Conservation (phyloP, 306 rosid genomes). For the Quercus engelmannii region DNA sequence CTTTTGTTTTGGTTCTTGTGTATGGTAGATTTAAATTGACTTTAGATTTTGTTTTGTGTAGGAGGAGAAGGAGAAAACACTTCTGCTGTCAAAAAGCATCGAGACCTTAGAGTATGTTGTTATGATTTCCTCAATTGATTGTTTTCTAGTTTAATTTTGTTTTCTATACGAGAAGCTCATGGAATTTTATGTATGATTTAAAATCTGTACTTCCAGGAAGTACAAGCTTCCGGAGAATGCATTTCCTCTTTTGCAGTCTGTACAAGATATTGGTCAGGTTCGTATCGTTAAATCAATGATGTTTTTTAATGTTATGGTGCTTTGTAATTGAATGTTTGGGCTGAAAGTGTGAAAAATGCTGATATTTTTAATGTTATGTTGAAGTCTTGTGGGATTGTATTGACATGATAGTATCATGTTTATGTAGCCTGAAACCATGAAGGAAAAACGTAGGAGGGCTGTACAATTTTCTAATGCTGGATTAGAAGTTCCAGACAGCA, state of each 20-base stretch:
- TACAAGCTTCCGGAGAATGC: slow-evolving; percentile 69
- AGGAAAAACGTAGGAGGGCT: slow-evolving; percentile 58
- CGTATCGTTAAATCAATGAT: slow-evolving; percentile 24
- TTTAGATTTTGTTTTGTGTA: slow-evolving; percentile 28
- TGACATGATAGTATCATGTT: not conserved
- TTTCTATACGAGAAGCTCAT: not conserved
- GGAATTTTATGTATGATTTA: slow-evolving; percentile 12
- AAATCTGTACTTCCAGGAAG: slow-evolving; percentile 42
- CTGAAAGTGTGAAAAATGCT: not conserved
- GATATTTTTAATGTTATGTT: not conserved
- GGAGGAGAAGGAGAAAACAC: slow-evolving; percentile 66
- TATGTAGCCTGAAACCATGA: slow-evolving; percentile 60
- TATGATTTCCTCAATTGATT: not conserved
- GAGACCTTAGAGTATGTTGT: slow-evolving; percentile 60
- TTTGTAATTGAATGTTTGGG: not conserved
- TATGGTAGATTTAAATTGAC: slow-evolving; percentile 12
- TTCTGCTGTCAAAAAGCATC: slow-evolving; percentile 50
- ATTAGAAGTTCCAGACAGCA: slow-evolving; percentile 33
- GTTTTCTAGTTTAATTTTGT: not conserved
- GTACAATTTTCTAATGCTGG: slow-evolving; percentile 59
- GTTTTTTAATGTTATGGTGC: not conserved
- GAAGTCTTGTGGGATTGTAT: slow-evolving; percentile 5
- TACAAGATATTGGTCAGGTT: slow-evolving; percentile 67
- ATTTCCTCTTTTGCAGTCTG: slow-evolving; percentile 65
- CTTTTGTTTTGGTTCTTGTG: slow-evolving; percentile 12